Base-by-base conservation (phyloP, 2,329 filamentous ascomycete species). In the Fusarium nodosum region DNA sequence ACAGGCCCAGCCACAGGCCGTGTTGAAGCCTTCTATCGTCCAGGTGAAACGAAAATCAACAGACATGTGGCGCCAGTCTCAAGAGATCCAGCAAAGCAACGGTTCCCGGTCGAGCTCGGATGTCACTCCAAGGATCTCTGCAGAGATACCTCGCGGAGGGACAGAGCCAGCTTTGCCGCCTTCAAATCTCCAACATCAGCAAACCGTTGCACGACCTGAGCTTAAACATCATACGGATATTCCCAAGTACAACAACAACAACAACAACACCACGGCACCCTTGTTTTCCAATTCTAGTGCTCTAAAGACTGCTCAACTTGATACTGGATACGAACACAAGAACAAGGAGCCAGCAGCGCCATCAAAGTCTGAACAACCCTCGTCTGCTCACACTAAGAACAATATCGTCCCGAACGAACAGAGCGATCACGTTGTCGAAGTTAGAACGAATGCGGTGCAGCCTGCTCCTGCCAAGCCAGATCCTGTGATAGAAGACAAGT, bases 1-100 rank as follows among this genome's bases (percentile, higher is more conserved):
- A 5, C 73, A 75, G 34, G 73, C 73, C 16, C 70, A 74, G 30
- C 56, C 72, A 22, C 73, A 75, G 22, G 68, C 72, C 24, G 73
- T 75, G 7, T 52, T 75, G 20, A 62, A 68, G 12, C 73, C 73
- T 33, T 74, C 72, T 6, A 67, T 75, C 18, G 45, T 75, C 10
- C 73, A 75, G 41, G 73, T 75, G 1, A 60, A 73, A 24, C 71
- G 70, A 7, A 63, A 58, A 42, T 72, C 72, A n/a, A 64, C 72
- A 18, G 72, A 74, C 30, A 42, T 74, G 42, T 59, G 61, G 16
- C 60, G 34, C 24, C 66, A 52, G 30, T 52, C 62, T 34, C 68
- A 73, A 18, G 66, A 69, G 22, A 34, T 48, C 15, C 53, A 52
- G 30, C 56, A 22, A 18, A 47, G 28, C 20, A 67, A 34, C 15